A percentile compares a stretch with the other conserved stretches of the same genome.
phyloP scores from a whole-genome alignment of 148 eudicot species.

The Drosera capensis region DNA sequence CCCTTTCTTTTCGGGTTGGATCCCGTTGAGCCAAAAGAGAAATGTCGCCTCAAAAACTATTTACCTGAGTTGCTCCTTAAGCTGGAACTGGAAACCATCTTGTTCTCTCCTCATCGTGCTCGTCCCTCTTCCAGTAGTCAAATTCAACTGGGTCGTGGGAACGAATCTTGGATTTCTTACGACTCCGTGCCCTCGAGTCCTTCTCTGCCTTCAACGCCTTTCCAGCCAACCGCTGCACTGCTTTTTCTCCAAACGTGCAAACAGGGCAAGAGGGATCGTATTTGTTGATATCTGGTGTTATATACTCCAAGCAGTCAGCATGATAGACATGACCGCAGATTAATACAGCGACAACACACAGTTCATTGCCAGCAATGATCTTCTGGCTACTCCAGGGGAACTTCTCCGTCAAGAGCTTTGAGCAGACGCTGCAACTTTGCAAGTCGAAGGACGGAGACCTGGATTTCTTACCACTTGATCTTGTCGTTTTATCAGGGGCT shows the following conservation, averaged over 20 bases:
- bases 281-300: constrained; percentile 70
- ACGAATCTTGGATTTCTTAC: constrained; percentile 50
- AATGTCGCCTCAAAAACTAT: constrained; percentile 72
- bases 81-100: constrained; percentile 53
- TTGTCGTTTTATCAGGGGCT: constrained; percentile 28
- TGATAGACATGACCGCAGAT: constrained; percentile 88
- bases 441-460: constrained; percentile 34
- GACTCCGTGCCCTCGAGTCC: constrained; percentile 36
- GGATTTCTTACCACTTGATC: constrained; percentile 29
- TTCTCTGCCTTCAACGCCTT: constrained; percentile 58
- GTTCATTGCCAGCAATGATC: constrained; percentile 46
- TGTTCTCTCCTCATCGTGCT: constrained; percentile 31
- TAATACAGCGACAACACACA: constrained; percentile 68
- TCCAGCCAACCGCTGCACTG: constrained; percentile 43
- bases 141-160: constrained; percentile 28
- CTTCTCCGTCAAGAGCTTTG: constrained; percentile 58
- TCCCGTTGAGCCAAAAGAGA: constrained; percentile 63
- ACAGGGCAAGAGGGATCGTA: constrained; percentile 90
- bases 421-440: constrained; percentile 68
- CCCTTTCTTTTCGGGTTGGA: constrained; percentile 39
- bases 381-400: constrained; percentile 64
- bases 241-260: constrained; percentile 86
- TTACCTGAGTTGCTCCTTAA: constrained; percentile 41
- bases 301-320: constrained; percentile 79
- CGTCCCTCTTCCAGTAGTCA: constrained; percentile 37